Evolutionary conservation across 306 rosid species (phyloP), one percentile per base, ranked within the genome.

Genomic region (Trichosanthes cucumerina): DNA sequence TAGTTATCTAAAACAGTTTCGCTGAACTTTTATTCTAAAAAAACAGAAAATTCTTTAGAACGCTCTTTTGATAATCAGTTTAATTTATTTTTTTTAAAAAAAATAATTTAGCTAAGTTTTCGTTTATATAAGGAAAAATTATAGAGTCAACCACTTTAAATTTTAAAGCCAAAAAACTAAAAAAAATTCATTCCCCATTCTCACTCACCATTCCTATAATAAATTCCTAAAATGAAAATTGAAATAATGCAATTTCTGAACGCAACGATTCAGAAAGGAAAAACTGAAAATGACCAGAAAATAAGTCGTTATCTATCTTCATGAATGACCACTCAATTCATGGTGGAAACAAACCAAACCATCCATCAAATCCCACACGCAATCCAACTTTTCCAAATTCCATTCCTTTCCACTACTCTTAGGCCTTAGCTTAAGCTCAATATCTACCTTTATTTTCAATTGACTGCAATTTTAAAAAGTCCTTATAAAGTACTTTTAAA

Each of bases 331-430:
- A 24, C 34, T 18, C 60, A 4, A 74, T 38, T 4, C 56, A 12
- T 16, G 80, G 80, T 50, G 78, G 54, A 80, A 82, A 14, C 24
- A 34, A 15, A 64, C 72, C 72, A 8, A 36, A 72, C 23, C 56
- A 62, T 15, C 82, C 85, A 84, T 73, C 58, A 50, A 73, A 31
- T 74, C 87, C 85, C 85, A 82, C 87, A 87, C 91, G 88, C 86
- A 88, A 86, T 36, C 44, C 13, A 73, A 26, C 58, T 23, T 72
- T 49, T 38, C 31, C 47, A 64, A 64, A 16, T 64, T 6, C 46
- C 71, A 18, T 33, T 23, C 28, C 0, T 11, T 62, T 6, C 21
- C 39, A 31, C 31, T 60, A 16, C 69, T 24, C 58, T 53, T n/a
- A 2, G 10, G 24, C 58, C 58, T 53, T n/a, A 2, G 10, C 58